These are phyloP conservation scores for Seminavis robusta DNA, from an alignment of 108 stramenopile genomes.

Conservation along the genomic window DNA sequence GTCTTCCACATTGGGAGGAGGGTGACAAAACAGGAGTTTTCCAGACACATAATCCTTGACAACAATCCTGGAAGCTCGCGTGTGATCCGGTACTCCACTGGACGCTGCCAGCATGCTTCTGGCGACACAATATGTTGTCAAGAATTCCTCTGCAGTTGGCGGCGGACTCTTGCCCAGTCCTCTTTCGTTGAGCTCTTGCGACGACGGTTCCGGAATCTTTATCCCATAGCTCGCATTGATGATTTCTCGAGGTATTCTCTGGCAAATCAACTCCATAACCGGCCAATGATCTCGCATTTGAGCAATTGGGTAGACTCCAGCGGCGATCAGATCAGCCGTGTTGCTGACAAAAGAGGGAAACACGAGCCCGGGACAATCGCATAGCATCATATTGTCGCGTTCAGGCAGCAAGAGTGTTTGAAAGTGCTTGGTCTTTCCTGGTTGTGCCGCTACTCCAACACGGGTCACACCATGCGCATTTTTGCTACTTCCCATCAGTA, in stretches of 20 bases:
- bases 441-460: slow-evolving; percentile 95
- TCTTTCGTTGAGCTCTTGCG: slow-evolving; percentile 53
- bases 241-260: slow-evolving; percentile 87
- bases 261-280: slow-evolving; percentile 83
- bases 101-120: slow-evolving; percentile 87
- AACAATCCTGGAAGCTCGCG: slow-evolving; percentile 88
- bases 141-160: slow-evolving; percentile 78
- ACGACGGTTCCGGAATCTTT: slow-evolving; percentile 63
- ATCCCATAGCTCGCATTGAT: slow-evolving; percentile 92
- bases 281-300: slow-evolving; percentile 96
- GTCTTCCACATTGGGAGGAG: slow-evolving; percentile 73
- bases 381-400: slow-evolving; percentile 83
- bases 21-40: slow-evolving; percentile 89
- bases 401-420: slow-evolving; percentile 94
- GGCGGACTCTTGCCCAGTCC: slow-evolving; percentile 53
- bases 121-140: slow-evolving; percentile 89
- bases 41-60: slow-evolving; percentile 96
- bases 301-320: slow-evolving; percentile 96
- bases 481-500: slow-evolving; percentile 88
- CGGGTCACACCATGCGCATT: slow-evolving; percentile 85
- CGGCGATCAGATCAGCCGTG: slow-evolving; percentile 93
- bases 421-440: slow-evolving; percentile 99
- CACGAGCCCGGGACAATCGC: slow-evolving; percentile 99
- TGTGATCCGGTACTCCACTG: slow-evolving; percentile 90
- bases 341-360: slow-evolving; percentile 98